Evolutionary conservation across 306 rosid species (phyloP).

Genomic region (Sophora flavescens): DNA sequence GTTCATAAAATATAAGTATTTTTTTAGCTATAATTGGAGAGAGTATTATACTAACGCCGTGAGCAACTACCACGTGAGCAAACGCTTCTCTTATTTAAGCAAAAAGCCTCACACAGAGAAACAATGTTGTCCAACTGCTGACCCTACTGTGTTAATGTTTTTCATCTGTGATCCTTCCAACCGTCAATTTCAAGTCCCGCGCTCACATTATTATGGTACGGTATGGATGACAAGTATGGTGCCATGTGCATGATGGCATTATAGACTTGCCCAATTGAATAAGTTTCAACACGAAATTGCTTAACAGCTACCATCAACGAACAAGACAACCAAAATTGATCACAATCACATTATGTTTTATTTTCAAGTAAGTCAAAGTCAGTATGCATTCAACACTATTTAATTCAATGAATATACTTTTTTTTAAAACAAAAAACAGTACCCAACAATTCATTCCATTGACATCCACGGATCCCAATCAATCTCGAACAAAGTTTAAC

Average conservation of each 20-base stretch:
- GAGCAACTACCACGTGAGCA: too few species aligned
- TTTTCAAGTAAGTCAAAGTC: slow-evolving; percentile 38
- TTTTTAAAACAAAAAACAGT: neutral
- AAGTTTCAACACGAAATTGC: slow-evolving; percentile 1
- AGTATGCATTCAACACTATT: neutral
- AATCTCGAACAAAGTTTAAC: neutral
- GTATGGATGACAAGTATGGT: neutral
- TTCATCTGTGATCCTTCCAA: neutral
- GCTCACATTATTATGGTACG: neutral
- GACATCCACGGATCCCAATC: neutral
- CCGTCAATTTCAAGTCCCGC: neutral
- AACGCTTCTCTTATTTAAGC: neutral
- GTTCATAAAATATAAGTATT: too few species aligned
- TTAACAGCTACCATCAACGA: neutral
- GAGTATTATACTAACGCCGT: too few species aligned
- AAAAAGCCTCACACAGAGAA: neutral
- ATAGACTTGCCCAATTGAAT: neutral
- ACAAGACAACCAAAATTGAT: neutral
- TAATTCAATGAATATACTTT: neutral
- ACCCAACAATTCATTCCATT: neutral
- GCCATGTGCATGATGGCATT: neutral
- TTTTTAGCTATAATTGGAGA: too few species aligned
- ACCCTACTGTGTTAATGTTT: neutral
- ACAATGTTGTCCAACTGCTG: neutral
- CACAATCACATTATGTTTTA: neutral